Evolutionary conservation across 768 basidiomycete genomes (phyloP).

Genomic region (Postia placenta): DNA sequence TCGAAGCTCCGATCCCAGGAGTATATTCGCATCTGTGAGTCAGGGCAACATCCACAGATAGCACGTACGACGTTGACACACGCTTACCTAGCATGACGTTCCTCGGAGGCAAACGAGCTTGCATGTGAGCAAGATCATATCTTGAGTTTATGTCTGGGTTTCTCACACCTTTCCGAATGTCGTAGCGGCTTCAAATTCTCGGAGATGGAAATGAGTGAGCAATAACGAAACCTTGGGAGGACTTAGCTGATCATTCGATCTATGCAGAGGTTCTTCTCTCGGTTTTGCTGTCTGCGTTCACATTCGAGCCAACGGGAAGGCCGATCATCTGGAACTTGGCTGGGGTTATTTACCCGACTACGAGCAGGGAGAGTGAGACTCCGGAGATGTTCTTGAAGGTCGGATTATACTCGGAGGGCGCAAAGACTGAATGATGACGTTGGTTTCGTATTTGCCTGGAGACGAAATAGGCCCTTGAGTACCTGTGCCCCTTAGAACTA

Average conservation of each 20-base stretch:
- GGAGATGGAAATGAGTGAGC: conserved; percentile 46
- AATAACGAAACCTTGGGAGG: not conserved
- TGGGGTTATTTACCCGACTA: conserved; percentile 7
- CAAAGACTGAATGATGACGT: no score
- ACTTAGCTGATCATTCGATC: not conserved
- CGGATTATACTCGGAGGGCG: no score
- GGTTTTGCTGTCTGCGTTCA: conserved; percentile 7
- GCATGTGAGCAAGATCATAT: conserved; percentile 31
- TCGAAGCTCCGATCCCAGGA: conserved; percentile 16
- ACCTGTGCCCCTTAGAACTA: no score
- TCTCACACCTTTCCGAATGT: not conserved
- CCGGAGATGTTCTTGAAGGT: conserved; percentile 3
- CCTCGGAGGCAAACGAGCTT: conserved; percentile 36
- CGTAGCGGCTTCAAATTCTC: conserved; percentile 48
- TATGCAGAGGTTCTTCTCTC: conserved; percentile 7
- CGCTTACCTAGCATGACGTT: conserved; percentile 35
- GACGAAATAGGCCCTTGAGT: no score
- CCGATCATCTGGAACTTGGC: conserved; percentile 12
- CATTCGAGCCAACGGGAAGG: conserved; percentile 9
- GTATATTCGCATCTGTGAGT: conserved; percentile 19
- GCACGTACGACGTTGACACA: not conserved
- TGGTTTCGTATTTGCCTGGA: no score
- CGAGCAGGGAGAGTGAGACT: not conserved
- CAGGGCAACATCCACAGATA: not conserved
- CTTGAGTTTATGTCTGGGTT: not conserved